Conservation (phyloP, 345 rosid genomes). For the Conringia planisiliqua region DNA sequence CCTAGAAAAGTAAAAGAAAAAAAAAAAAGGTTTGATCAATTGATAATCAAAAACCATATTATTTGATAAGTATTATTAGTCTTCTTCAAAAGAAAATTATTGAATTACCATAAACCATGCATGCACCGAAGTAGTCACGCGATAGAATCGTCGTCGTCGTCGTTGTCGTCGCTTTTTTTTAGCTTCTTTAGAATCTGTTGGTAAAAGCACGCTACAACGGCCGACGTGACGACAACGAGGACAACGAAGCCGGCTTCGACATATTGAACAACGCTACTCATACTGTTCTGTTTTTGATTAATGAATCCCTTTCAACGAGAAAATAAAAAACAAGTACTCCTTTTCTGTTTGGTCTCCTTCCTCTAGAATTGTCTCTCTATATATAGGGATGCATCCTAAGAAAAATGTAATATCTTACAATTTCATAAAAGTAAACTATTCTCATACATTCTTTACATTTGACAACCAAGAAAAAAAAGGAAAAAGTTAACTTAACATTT, state of each 20-base stretch:
- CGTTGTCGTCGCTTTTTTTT: background rate
- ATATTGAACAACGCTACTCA: background rate
- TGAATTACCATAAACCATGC: background rate
- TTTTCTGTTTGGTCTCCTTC: background rate
- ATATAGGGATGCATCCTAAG: too few species aligned
- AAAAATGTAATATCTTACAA: background rate
- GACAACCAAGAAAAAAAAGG: too few species aligned
- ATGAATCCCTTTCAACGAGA: background rate
- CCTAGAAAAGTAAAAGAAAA: background rate
- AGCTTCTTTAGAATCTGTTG: background rate
- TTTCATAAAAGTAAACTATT: too few species aligned
- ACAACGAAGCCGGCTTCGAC: background rate
- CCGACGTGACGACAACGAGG: background rate
- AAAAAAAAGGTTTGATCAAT: background rate
- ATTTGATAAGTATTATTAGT: background rate
- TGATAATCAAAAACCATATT: background rate
- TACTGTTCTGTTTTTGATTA: background rate
- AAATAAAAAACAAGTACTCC: background rate
- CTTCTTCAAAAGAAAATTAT: background rate
- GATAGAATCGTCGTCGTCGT: background rate
- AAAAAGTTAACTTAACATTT: too few species aligned
- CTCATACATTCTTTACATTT: too few species aligned
- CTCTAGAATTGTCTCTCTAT: background rate
- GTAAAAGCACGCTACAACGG: background rate
- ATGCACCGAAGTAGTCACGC: background rate